Percentiles rank a stretch among this genome's conserved stretches.
These are phyloP conservation scores for Neospermospora avenae DNA, from an alignment of 2,329 filamentous ascomycete genomes.

Conservation along the genomic window DNA sequence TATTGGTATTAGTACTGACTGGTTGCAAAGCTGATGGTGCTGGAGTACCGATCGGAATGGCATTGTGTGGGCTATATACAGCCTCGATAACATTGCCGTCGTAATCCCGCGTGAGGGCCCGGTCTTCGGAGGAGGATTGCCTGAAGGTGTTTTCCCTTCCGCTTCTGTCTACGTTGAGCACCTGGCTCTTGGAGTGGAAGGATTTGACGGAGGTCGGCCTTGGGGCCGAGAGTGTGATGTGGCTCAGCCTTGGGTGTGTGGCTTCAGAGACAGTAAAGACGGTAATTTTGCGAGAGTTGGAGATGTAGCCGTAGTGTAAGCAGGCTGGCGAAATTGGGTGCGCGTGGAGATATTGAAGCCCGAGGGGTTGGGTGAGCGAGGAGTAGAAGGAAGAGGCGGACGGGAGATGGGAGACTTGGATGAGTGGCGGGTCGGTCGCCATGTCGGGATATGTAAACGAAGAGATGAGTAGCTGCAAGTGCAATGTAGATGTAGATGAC, in stretches of 20 bases:
- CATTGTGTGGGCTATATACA: conserved; percentile 40
- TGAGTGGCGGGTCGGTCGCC: conserved; percentile 38
- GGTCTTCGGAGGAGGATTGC: conserved; percentile 15
- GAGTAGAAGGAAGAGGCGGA: conserved; percentile 82
- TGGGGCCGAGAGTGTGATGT: conserved; percentile 56
- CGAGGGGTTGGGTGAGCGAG: conserved; percentile 72
- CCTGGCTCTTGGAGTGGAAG: conserved; percentile 58
- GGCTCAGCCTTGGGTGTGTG: conserved; percentile 45
- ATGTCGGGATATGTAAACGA: conserved; percentile 1
- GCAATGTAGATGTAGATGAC: no score
- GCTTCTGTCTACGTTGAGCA: conserved; percentile 4
- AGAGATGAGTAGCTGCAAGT: background rate
- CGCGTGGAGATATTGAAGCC: conserved; percentile 49
- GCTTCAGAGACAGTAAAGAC: conserved; percentile 44
- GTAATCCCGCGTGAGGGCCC: conserved; percentile 64
- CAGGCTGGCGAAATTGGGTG: conserved; percentile 19
- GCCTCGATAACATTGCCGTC: conserved; percentile 85
- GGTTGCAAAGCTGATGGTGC: conserved; percentile 25
- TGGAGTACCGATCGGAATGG: background rate
- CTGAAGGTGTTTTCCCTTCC: conserved; percentile 9
- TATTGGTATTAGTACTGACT: conserved; percentile 21
- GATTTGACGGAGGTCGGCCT: conserved; percentile 63
- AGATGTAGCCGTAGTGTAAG: conserved; percentile 42
- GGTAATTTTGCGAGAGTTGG: conserved; percentile 10
- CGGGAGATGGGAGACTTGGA: conserved; percentile 72